Evolutionary conservation across 768 basidiomycete genomes (phyloP), one percentile per base, ranked within the genome.

Genomic region (Naganishia onofrii): DNA sequence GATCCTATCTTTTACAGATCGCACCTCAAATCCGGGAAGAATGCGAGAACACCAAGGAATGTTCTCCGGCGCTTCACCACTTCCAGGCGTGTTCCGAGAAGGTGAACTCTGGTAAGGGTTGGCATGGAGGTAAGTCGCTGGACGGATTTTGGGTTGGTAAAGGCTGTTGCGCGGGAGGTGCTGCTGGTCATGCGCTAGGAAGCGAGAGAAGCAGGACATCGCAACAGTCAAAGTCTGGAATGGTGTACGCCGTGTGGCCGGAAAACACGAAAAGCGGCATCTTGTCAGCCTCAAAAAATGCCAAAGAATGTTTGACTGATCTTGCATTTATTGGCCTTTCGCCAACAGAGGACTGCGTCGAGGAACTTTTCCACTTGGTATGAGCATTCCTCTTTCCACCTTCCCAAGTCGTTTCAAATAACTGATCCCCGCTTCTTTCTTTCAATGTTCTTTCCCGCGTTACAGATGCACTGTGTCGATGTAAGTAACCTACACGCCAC

Each of bases 1-100:
- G n/a, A n/a, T n/a, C 21, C n/a, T 23, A n/a, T 31, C 26, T 48
- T n/a, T 23, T 51, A 52, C 71, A 95, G 92, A 54, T 84, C 28
- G 86, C 89, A 32, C 91, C 92, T 31, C 81, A 78, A 44, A 82
- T 95, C 70, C 86, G 88, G 67, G 90, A 91, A 53, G 89, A 91
- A 74, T 92, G 90, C 82, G 84, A 89, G 76, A 80, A 85, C 72
- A 82, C 86, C 36, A 75, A 85, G 3, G 86, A 88, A 73, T 94
- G 93, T 74, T 86, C 85, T 46, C 81, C 87, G 44, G 80, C 88
- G 68, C 84, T 88, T 46, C 87, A 89, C 77, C 93, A 95, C 83
- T 95, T 94, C 81, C 86, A 89, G 70, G 90, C 93, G 78, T 95
- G 93, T 81, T 86, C 90, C 79, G 90, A 93, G 81, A 93, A 92